Evolutionary conservation across 2,329 filamentous ascomycete genomes (phyloP).

Genomic region (Fusarium secorum): DNA sequence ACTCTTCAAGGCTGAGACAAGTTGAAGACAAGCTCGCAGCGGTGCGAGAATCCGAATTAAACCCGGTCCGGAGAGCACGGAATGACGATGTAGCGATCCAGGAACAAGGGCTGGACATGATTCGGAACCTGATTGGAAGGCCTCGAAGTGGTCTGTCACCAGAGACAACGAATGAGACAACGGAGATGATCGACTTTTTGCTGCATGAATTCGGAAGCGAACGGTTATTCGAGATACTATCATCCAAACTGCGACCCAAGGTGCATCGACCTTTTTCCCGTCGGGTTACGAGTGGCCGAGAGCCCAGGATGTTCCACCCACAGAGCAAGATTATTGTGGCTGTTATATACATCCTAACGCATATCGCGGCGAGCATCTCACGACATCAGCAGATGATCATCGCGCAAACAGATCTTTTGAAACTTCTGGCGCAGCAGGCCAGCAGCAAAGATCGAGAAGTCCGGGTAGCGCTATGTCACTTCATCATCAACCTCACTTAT

Average conservation of each 20-base stretch:
- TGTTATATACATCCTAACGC: constrained; percentile 83
- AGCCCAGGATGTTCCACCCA: constrained; percentile 62
- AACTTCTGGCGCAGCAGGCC: constrained; percentile 76
- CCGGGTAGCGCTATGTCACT: constrained; percentile 80
- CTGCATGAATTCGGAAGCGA: constrained; percentile 79
- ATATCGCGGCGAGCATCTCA: constrained; percentile 84
- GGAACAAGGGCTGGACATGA: constrained; percentile 87
- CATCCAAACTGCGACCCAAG: constrained; percentile 75
- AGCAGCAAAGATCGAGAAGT: constrained; percentile 76
- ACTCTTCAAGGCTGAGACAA: constrained; percentile 55
- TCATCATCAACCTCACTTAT: constrained; percentile 86
- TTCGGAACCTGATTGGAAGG: constrained; percentile 86
- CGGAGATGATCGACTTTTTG: constrained; percentile 84
- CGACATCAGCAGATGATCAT: constrained; percentile 81
- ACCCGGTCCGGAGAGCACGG: constrained; percentile 71
- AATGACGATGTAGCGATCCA: constrained; percentile 86
- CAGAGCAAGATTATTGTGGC: constrained; percentile 76
- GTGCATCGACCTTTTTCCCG: constrained; percentile 62
- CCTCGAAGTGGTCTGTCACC: constrained; percentile 57
- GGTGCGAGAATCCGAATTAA: constrained; percentile 72
- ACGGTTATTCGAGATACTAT: constrained; percentile 80
- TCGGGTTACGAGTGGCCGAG: constrained; percentile 49
- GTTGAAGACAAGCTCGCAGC: constrained; percentile 59
- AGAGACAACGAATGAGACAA: constrained; percentile 59
- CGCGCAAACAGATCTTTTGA: constrained; percentile 77